Conservation (phyloP, 768 basidiomycete genomes). For the Cyclocybe aegerita region DNA sequence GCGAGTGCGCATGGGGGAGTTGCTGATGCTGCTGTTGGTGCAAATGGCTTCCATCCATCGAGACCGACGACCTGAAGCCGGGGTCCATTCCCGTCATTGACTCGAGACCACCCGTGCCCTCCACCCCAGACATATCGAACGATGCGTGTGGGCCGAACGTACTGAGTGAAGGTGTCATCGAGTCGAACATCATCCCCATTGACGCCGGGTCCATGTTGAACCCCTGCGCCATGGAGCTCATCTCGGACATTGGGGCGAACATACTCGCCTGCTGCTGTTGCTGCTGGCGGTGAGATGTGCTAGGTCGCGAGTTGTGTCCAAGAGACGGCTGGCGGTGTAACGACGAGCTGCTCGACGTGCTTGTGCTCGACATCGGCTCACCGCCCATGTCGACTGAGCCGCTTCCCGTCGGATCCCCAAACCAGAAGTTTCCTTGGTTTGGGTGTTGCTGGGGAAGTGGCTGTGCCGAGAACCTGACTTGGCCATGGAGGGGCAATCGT, state of each 20-base stretch:
- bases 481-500: constrained; percentile 43
- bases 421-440: constrained; percentile 9
- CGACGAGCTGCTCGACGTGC: neutral
- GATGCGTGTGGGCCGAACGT: neutral
- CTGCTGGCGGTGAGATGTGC: neutral
- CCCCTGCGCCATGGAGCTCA: constrained; percentile 17
- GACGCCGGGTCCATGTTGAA: constrained; percentile 18
- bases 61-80: too few species aligned
- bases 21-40: constrained; percentile 2
- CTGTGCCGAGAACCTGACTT: constrained; percentile 24
- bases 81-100: too few species aligned
- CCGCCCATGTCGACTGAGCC: neutral
- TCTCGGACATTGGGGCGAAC: constrained; percentile 4
- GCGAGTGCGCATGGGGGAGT: neutral
- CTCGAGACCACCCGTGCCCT: neutral
- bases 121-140: neutral
- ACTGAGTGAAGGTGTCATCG: constrained; percentile 15
- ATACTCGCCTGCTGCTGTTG: neutral
- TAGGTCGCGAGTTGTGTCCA: too few species aligned
- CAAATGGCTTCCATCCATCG: neutral
- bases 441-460: constrained; percentile 4
- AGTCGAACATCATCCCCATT: constrained; percentile 23
- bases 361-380: neutral
- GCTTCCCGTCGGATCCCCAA: neutral
- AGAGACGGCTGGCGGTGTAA: neutral